phyloP scores from a whole-genome alignment of 108 stramenopile species.

The Mediolabrus comicus region DNA sequence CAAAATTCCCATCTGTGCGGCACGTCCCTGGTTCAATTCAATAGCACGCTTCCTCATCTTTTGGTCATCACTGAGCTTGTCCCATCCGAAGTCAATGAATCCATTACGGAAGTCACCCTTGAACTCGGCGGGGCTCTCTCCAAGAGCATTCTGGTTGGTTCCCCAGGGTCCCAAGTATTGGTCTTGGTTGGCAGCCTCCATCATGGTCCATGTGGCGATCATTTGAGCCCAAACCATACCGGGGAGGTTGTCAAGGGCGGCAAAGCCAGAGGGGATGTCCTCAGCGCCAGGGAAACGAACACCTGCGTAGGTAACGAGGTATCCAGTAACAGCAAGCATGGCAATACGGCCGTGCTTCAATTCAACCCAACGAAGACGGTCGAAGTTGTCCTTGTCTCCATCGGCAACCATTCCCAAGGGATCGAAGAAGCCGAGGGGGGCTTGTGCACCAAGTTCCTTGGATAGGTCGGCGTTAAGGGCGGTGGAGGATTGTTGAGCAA shows the following conservation, averaged over 20 bases:
- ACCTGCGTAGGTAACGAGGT: slow-evolving; percentile 74
- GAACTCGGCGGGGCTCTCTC: slow-evolving; percentile 54
- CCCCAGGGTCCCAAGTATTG: slow-evolving; percentile 14
- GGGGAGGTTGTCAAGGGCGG: slow-evolving; percentile 51
- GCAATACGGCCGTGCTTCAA: slow-evolving; percentile 59
- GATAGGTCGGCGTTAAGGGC: slow-evolving; percentile 60
- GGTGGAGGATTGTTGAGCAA: slow-evolving; percentile 19
- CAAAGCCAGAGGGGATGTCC: slow-evolving; percentile 71
- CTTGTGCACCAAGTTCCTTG: slow-evolving; percentile 82
- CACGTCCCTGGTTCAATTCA: slow-evolving; percentile 91
- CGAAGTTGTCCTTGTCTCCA: slow-evolving; percentile 63
- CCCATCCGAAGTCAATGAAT: slow-evolving; percentile 79
- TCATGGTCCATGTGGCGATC: slow-evolving; percentile 62
- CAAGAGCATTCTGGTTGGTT: slow-evolving; percentile 23
- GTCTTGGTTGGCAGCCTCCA: slow-evolving; percentile 36
- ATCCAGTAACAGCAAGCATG: slow-evolving; percentile 65
- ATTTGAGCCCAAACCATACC: slow-evolving; percentile 56
- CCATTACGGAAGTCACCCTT: slow-evolving; percentile 83
- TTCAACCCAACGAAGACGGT: slow-evolving; percentile 61
- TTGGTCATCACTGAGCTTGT: slow-evolving; percentile 52
- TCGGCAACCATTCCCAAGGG: slow-evolving; percentile 55
- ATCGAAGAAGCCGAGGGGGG: slow-evolving; percentile 59
- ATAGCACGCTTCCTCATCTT: slow-evolving; percentile 83
- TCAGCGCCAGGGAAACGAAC: slow-evolving; percentile 76
- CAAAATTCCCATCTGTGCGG: slow-evolving; percentile 90